Conservation (phyloP, 805 yeast genomes). For the Debaryomyces castellii region DNA sequence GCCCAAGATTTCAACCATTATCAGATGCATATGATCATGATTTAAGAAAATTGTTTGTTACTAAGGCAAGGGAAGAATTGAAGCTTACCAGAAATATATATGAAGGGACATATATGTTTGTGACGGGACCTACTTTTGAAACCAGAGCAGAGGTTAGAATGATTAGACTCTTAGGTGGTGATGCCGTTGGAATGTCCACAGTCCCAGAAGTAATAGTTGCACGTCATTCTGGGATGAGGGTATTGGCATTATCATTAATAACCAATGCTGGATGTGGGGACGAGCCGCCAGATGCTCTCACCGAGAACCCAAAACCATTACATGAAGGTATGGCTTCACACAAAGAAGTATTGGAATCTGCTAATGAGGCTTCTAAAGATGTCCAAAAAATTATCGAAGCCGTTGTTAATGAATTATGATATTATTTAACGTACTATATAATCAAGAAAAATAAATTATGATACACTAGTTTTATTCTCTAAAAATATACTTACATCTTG, state of each 20-base stretch:
- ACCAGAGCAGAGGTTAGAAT: constrained; percentile 87
- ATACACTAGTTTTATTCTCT: constrained; percentile 3
- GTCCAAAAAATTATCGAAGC: constrained; percentile 69
- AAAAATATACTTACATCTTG: neutral
- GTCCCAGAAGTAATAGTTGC: constrained; percentile 96
- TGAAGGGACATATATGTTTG: constrained; percentile 86
- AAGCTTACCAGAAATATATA: constrained; percentile 61
- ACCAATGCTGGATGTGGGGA: constrained; percentile 80
- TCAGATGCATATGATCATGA: constrained; percentile 86
- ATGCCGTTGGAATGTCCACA: constrained; percentile 96
- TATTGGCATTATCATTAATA: constrained; percentile 80
- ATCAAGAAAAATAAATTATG: neutral
- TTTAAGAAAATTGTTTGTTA: constrained; percentile 61
- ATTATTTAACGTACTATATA: neutral
- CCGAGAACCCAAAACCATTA: constrained; percentile 49
- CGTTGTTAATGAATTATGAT: constrained; percentile 47
- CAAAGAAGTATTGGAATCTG: constrained; percentile 85
- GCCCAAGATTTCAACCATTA: constrained; percentile 84
- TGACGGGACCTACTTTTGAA: constrained; percentile 93
- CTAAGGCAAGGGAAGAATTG: constrained; percentile 46
- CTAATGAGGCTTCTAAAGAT: constrained; percentile 76
- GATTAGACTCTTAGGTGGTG: constrained; percentile 74
- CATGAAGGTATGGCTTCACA: constrained; percentile 84
- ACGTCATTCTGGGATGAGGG: constrained; percentile 80
- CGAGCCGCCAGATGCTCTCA: constrained; percentile 66